phyloP scores from a whole-genome alignment of 1,139 yeast genomes.

The Suhomyces wounanorum region DNA sequence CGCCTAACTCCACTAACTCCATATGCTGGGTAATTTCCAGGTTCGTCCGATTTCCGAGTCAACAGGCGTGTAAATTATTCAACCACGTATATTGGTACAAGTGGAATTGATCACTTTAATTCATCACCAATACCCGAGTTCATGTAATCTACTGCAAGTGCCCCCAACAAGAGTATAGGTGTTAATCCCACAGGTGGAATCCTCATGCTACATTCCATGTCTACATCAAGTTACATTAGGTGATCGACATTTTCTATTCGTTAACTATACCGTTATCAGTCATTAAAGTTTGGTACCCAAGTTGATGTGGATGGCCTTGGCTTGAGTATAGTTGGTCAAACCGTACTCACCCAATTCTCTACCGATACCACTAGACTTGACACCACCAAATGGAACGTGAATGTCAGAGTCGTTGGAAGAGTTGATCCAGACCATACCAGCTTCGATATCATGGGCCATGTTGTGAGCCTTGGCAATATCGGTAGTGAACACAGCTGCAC shows the following conservation, averaged over 20 bases:
- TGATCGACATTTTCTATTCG: background rate
- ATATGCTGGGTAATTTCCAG: too few relatives aligned
- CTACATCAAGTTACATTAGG: too few relatives aligned
- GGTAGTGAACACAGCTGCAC: constrained; percentile 34
- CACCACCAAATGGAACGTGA: constrained; percentile 78
- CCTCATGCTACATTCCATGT: too few relatives aligned
- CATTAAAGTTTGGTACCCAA: constrained; percentile 36
- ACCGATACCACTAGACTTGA: constrained; percentile 82
- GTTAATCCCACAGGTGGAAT: too few relatives aligned
- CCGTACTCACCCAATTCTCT: constrained; percentile 89
- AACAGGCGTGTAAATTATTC: too few relatives aligned
- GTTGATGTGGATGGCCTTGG: constrained; percentile 77
- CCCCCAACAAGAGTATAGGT: too few relatives aligned
- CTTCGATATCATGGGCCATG: constrained; percentile 46
- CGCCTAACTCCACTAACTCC: too few relatives aligned
- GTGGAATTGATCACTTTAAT: too few relatives aligned
- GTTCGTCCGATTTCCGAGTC: too few relatives aligned
- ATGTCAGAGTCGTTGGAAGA: constrained; percentile 78
- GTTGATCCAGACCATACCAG: constrained; percentile 61
- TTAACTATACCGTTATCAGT: background rate
- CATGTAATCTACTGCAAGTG: too few relatives aligned
- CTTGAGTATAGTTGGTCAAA: constrained; percentile 70
- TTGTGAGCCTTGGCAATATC: constrained; percentile 41
- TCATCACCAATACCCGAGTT: too few relatives aligned
- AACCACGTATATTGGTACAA: too few relatives aligned